Evolutionary conservation across 2,329 filamentous ascomycete genomes (phyloP), one percentile per base, ranked within the genome.

Genomic region (Cercospora sp.): DNA sequence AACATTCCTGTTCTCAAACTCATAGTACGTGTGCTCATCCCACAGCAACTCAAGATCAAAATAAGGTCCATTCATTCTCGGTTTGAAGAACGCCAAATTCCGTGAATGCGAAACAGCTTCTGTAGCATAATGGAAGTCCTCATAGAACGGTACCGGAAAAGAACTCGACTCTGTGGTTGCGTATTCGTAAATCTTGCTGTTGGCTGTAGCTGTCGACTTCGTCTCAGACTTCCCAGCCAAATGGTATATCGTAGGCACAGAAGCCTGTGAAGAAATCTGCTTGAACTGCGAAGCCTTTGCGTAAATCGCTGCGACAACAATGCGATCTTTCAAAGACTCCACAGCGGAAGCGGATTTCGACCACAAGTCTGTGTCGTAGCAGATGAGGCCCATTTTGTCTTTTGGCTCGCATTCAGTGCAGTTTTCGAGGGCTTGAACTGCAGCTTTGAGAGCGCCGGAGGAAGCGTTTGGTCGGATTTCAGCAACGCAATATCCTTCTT

Each of bases 41-140:
- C 91, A 94, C 60, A 93, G 89, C 1, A 85, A 84, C 75, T 94
- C 91, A 8, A 94, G 85, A 71, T 93, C 89, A 74, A 93, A 92
- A 69, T 84, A 86, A 0, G 91, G 90, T 0, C 90, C 91, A 0
- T 81, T 80, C 2, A 90, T 79, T 1, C 85, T 79, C 5, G 84
- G 84, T 74, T 92, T 92, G 7, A 93, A 74, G 70, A 91, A 91
- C 0, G 83, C 80, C 2, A 92, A 79, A 64, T 83, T 88, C 1
- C 91, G 84, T 0, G 90, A 91, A 75, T 93, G 90, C 0, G 88
- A 84, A 0, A 92, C 81, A 0, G 85, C 82, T 33, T 89, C 89
- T 0, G 84, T 79, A 4, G 82, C 78, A 67, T 85, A 82, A 66
- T 85, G 79, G 77, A 87, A 90, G 67, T 83, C 77, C 0, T 73